Conservation (phyloP, 805 yeast species). For the Metschnikowia hibisci region DNA sequence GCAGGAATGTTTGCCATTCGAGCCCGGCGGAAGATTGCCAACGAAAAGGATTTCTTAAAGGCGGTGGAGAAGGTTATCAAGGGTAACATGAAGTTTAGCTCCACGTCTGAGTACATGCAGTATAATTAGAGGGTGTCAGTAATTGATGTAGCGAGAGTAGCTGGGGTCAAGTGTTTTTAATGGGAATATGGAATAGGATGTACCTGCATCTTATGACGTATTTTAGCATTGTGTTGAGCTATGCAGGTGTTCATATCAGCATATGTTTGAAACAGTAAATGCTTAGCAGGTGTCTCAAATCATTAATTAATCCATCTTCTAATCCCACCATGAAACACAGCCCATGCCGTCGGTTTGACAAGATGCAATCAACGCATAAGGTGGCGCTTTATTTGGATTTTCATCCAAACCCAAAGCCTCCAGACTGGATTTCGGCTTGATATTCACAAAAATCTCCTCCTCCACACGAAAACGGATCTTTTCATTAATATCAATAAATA, state of each 20-base stretch:
- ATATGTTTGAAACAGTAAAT: too few relatives aligned
- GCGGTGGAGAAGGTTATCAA: constrained; percentile 98
- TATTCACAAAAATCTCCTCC: constrained; percentile 78
- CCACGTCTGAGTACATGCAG: constrained; percentile 98
- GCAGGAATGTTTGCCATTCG: constrained; percentile 99
- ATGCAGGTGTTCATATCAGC: too few relatives aligned
- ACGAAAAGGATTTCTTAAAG: constrained; percentile 94
- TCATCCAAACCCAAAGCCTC: constrained; percentile 42
- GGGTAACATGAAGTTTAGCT: constrained; percentile 96
- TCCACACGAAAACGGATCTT: constrained; percentile 89
- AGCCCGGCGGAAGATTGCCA: constrained; percentile 96
- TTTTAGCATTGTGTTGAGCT: too few relatives aligned
- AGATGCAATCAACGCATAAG: constrained; percentile 82
- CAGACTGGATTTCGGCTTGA: constrained; percentile 71
- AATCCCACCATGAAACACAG: constrained; percentile 94
- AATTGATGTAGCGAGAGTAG: too few relatives aligned
- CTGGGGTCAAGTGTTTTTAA: too few relatives aligned
- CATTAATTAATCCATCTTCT: background rate
- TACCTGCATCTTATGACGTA: too few relatives aligned
- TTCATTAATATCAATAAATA: constrained; percentile 87
- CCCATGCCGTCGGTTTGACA: constrained; percentile 98
- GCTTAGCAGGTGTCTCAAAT: too few relatives aligned
- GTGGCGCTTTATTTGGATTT: constrained; percentile 51
- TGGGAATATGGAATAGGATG: too few relatives aligned
- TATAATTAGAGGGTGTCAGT: constrained; percentile 69